phyloP scores from a whole-genome alignment of 2,329 filamentous ascomycete genomes.

The Aspergillus tubingensis region DNA sequence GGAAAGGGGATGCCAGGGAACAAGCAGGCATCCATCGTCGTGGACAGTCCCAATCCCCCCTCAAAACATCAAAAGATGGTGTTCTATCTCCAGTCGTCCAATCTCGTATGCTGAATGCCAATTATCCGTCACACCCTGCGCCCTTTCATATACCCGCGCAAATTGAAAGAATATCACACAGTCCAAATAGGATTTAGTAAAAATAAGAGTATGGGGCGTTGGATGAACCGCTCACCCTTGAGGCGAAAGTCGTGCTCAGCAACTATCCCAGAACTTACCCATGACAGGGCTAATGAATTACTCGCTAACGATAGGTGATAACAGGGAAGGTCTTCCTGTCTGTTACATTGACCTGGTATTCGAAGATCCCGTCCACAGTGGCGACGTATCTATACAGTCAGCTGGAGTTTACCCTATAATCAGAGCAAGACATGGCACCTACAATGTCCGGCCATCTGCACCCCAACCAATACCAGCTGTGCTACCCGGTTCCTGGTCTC shows the following conservation, averaged over 20 bases:
- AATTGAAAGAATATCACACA: neutral
- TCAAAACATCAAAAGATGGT: neutral
- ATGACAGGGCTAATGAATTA: neutral
- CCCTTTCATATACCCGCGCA: neutral
- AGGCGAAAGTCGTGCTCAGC: neutral
- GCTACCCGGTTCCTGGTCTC: constrained; percentile 42
- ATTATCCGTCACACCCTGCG: neutral
- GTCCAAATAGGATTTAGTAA: neutral
- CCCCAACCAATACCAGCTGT: constrained; percentile 53
- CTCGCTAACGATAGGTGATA: constrained; percentile 43
- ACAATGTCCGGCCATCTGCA: constrained; percentile 50
- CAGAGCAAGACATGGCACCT: constrained; percentile 26
- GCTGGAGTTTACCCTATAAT: constrained; percentile 8
- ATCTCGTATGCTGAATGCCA: neutral
- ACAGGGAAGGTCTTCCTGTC: constrained; percentile 52
- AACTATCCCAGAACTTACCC: neutral
- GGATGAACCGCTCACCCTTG: neutral
- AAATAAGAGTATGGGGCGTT: neutral
- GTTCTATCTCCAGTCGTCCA: neutral
- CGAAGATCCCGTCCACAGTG: constrained; percentile 52
- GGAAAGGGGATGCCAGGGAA: neutral
- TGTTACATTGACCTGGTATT: constrained; percentile 49
- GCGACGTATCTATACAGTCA: constrained; percentile 45
- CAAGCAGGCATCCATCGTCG: neutral
- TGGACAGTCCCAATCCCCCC: neutral